Conservation (phyloP, 2,329 filamentous ascomycete species). For the Exserohilum rostratum region DNA sequence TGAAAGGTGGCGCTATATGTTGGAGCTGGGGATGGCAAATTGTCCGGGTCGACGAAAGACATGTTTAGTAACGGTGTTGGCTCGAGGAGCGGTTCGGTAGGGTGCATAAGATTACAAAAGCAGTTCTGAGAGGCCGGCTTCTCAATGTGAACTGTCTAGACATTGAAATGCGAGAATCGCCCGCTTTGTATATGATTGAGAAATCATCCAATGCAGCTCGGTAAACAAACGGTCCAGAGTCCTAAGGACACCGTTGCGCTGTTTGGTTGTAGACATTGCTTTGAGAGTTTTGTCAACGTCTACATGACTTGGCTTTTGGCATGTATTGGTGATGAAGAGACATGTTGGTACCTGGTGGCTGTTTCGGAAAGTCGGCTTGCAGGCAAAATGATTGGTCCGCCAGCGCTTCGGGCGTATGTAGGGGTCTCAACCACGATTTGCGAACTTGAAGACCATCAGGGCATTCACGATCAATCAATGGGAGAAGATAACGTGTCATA, state of each 20-base stretch:
- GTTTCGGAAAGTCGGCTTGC: slow-evolving; percentile 2
- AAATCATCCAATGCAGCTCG: neutral
- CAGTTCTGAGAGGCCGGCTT: neutral
- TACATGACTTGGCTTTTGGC: neutral
- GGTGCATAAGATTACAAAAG: neutral
- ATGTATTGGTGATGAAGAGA: slow-evolving; percentile 6
- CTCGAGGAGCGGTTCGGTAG: neutral
- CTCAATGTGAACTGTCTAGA: neutral
- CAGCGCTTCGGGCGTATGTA: neutral
- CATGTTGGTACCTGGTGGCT: neutral
- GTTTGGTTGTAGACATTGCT: neutral
- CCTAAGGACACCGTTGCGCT: neutral
- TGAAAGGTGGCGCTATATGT: slow-evolving; percentile 29
- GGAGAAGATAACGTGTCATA: neutral
- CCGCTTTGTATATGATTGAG: neutral
- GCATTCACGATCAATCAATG: neutral
- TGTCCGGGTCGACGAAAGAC: slow-evolving; percentile 13
- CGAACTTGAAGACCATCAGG: neutral
- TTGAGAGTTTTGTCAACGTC: neutral
- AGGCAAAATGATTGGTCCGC: slow-evolving; percentile 6
- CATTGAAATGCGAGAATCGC: neutral
- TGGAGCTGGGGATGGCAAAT: slow-evolving; percentile 27
- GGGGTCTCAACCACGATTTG: neutral
- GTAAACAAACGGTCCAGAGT: neutral
- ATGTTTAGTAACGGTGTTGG: slow-evolving; percentile 23